phyloP scores from a whole-genome alignment of 2,329 filamentous ascomycete genomes.

The Epichloe scottii region DNA sequence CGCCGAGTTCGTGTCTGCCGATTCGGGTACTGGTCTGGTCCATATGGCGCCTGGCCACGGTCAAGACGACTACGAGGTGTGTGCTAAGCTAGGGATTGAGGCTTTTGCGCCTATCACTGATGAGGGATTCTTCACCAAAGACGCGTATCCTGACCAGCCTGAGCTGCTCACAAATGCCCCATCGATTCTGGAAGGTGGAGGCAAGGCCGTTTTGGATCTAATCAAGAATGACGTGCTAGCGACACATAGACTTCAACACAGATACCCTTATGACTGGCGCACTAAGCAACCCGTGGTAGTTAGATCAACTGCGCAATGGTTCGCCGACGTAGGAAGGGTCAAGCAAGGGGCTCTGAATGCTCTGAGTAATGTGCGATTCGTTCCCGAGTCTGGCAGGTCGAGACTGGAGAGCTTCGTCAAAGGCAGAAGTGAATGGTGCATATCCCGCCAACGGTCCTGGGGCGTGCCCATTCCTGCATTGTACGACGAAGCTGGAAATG shows the following conservation, averaged over 20 bases:
- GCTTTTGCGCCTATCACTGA: conserved; percentile 77
- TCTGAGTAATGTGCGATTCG: conserved; percentile 60
- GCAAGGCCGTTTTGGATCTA: conserved; percentile 55
- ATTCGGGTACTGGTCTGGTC: conserved; percentile 90
- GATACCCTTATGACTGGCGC: conserved; percentile 96
- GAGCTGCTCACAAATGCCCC: conserved; percentile 52
- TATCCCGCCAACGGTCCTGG: conserved; percentile 91
- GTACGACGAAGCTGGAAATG: conserved; percentile 60
- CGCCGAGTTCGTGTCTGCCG: conserved; percentile 77
- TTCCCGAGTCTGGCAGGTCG: conserved; percentile 60
- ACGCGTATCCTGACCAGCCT: conserved; percentile 62
- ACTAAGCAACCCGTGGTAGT: conserved; percentile 88
- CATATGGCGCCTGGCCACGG: conserved; percentile 91
- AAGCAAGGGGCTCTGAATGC: conserved; percentile 60
- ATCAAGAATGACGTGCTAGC: conserved; percentile 54
- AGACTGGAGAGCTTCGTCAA: conserved; percentile 77
- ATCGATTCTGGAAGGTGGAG: conserved; percentile 58
- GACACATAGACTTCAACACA: conserved; percentile 66
- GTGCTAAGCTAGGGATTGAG: conserved; percentile 54
- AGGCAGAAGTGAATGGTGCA: conserved; percentile 91
- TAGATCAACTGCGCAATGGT: conserved; percentile 93
- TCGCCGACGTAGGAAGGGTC: conserved; percentile 79
- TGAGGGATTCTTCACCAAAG: conserved; percentile 65
- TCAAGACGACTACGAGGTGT: conserved; percentile 89
- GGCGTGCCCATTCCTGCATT: conserved; percentile 91